These are phyloP conservation scores for Alternaria arbusti DNA, from an alignment of 2,329 filamentous ascomycete genomes.

Conservation along the genomic window DNA sequence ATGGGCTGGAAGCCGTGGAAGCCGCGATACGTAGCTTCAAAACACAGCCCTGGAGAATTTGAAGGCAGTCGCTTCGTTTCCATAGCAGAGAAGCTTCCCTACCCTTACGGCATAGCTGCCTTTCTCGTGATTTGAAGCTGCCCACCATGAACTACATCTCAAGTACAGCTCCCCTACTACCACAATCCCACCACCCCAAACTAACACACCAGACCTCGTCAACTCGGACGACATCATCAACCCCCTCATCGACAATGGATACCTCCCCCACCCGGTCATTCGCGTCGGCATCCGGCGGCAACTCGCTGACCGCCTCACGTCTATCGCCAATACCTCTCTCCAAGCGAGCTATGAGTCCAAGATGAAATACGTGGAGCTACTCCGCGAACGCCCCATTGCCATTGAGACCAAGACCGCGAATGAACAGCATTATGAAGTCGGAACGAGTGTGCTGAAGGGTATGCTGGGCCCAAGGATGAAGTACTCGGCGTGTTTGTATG, in stretches of 20 bases:
- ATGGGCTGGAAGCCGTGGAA: neutral
- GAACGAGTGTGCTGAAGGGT: slow-evolving; percentile 66
- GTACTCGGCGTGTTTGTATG: slow-evolving; percentile 72
- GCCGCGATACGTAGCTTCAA: neutral
- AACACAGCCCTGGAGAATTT: neutral
- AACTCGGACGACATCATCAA: slow-evolving; percentile 36
- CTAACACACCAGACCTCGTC: slow-evolving; percentile 26
- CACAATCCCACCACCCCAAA: neutral
- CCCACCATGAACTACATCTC: slow-evolving; percentile 43
- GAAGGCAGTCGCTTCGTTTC: neutral
- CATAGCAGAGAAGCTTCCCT: neutral
- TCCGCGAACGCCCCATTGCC: slow-evolving; percentile 70
- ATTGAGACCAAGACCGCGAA: slow-evolving; percentile 71
- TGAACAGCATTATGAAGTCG: slow-evolving; percentile 75
- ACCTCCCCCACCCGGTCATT: slow-evolving; percentile 68
- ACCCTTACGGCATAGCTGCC: neutral
- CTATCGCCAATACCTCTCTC: slow-evolving; percentile 62
- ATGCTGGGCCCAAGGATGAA: slow-evolving; percentile 74
- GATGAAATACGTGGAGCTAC: slow-evolving; percentile 66
- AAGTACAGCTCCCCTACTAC: slow-evolving; percentile 20
- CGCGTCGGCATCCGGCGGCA: slow-evolving; percentile 71
- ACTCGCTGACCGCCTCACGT: slow-evolving; percentile 64
- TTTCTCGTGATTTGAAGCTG: neutral
- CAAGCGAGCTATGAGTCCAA: slow-evolving; percentile 63
- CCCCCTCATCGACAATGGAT: slow-evolving; percentile 67